A percentile compares a stretch with the other conserved stretches of the same genome.
These are phyloP conservation scores for Kluyveromyces sp. DNA, from an alignment of 1,139 yeast species.

Conservation along the genomic window DNA sequence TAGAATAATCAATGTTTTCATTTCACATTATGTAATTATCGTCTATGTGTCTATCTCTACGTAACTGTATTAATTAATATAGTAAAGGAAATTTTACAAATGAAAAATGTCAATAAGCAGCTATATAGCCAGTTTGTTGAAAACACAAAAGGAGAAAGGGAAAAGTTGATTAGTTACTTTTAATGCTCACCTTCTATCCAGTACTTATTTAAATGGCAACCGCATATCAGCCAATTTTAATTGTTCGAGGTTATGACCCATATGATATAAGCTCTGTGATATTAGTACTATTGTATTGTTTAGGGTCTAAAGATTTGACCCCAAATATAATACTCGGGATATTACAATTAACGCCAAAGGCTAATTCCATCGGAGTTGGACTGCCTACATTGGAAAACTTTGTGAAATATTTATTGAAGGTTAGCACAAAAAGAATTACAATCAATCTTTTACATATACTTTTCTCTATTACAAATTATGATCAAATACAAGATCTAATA, in stretches of 20 bases:
- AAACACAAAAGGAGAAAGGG: background rate
- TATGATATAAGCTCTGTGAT: constrained; percentile 22
- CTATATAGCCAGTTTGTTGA: background rate
- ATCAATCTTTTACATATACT: constrained; percentile 8
- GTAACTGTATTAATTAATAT: no score
- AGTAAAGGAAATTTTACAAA: no score
- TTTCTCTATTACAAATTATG: background rate
- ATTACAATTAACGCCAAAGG: constrained; percentile 3
- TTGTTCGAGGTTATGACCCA: constrained; percentile 19
- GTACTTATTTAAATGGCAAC: background rate
- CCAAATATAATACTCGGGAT: constrained; percentile 3
- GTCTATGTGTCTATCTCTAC: background rate
- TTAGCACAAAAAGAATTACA: constrained; percentile 9
- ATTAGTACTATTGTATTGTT: constrained; percentile 6
- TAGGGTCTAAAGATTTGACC: constrained; percentile 4
- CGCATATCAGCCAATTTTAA: constrained; percentile 1
- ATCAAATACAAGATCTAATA: background rate
- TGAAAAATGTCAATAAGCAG: no score
- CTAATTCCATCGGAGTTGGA: background rate
- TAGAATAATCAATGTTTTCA: constrained; percentile 38
- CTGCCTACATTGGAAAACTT: constrained; percentile 12
- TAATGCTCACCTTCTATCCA: background rate
- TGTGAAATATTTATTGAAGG: constrained; percentile 9
- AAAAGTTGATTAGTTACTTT: background rate
- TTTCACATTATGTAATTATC: background rate